Evolutionary conservation across 805 yeast species (phyloP).

Genomic region (Jamesozyma gamospora): DNA sequence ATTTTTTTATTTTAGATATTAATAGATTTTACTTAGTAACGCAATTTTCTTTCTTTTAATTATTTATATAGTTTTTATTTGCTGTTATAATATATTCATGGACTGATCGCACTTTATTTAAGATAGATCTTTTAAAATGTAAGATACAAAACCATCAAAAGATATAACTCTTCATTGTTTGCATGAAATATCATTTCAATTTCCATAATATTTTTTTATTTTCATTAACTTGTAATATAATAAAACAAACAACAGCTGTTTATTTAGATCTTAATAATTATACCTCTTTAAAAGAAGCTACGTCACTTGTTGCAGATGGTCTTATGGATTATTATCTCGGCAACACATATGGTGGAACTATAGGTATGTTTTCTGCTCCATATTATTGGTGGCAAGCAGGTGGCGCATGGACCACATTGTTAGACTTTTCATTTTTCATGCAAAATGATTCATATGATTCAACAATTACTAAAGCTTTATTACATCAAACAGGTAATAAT

Average conservation of each 20-base stretch:
- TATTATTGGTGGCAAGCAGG: slow-evolving; percentile 99
- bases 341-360: slow-evolving; percentile 52
- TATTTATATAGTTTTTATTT: no score
- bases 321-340: slow-evolving; percentile 77
- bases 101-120: no score
- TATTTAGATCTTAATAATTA: slow-evolving; percentile 24
- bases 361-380: slow-evolving; percentile 81
- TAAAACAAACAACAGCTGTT: slow-evolving; percentile 1
- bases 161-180: no score
- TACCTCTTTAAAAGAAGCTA: slow-evolving; percentile 35
- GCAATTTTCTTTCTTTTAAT: no score
- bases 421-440: slow-evolving; percentile 66
- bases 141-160: no score
- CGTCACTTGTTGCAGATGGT: slow-evolving; percentile 55
- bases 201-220: no score
- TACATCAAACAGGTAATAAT: slow-evolving; percentile 62
- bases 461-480: slow-evolving; percentile 47
- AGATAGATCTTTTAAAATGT: no score
- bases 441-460: slow-evolving; percentile 58
- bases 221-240: no score
- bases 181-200: no score
- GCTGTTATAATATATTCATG: no score
- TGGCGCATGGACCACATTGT: slow-evolving; percentile 84
- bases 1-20: no score
- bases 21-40: no score